Evolutionary conservation across 495 filamentous ascomycete species (phyloP).

Genomic region (Penicillium cosmopolitanum): DNA sequence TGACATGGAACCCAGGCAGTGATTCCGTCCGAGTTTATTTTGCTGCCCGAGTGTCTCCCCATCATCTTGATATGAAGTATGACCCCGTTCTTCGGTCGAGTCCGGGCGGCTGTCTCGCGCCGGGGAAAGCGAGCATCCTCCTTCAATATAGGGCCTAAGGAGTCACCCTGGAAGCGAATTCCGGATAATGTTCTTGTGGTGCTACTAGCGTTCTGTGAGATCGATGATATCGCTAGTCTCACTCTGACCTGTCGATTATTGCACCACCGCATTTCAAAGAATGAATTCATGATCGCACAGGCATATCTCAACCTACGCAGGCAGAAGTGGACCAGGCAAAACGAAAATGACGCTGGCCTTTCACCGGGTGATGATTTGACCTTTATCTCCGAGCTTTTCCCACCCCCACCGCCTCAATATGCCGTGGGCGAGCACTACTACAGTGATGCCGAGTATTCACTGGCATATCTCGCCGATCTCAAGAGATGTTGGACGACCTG

Average conservation of each 20-base stretch:
- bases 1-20: neutral
- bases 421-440: constrained; percentile 13
- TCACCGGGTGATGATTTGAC: constrained; percentile 33
- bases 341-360: constrained; percentile 1
- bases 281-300: constrained; percentile 30
- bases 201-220: constrained; percentile 25
- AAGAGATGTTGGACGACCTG: constrained; percentile 36
- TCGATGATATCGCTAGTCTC: constrained; percentile 29
- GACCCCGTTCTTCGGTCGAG: constrained; percentile 21
- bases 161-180: constrained; percentile 27
- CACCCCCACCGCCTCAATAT: constrained; percentile 36
- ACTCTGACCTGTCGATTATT: constrained; percentile 28
- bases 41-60: neutral
- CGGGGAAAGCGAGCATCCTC: constrained; percentile 13
- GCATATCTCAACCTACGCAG: constrained; percentile 27
- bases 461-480: constrained; percentile 34
- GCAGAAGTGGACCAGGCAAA: neutral
- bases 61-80: constrained; percentile 17
- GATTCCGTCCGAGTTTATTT: neutral
- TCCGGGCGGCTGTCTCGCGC: constrained; percentile 21
- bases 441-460: constrained; percentile 33
- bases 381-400: constrained; percentile 35
- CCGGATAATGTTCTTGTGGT: constrained; percentile 26
- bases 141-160: constrained; percentile 4
- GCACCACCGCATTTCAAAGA: constrained; percentile 23